These are phyloP conservation scores for Calocybe gangraenosa DNA, from an alignment of 768 basidiomycete genomes.

Conservation along the genomic window DNA sequence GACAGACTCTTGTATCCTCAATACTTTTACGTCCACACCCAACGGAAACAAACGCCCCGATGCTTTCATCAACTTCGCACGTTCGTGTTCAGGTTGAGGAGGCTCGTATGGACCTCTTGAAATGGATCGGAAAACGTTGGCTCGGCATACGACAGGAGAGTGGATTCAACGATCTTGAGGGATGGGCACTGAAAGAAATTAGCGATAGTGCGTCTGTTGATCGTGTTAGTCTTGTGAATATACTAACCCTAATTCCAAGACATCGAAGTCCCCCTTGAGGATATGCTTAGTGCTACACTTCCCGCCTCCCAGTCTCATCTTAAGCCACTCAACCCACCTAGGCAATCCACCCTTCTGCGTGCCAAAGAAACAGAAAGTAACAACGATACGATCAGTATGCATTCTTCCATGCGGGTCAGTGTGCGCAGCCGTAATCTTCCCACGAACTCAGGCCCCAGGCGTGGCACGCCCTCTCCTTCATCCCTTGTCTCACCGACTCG, in stretches of 20 bases:
- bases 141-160: slow-evolving; percentile 63
- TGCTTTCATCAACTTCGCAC: slow-evolving; percentile 66
- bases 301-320: slow-evolving; percentile 18
- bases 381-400: slow-evolving; percentile 34
- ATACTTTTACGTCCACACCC: slow-evolving; percentile 69
- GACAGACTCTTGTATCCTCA: slow-evolving; percentile 65
- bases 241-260: too few relatives aligned
- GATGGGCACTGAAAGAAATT: slow-evolving; percentile 88
- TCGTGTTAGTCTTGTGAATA: too few relatives aligned
- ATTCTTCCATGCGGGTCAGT: slow-evolving; percentile 36
- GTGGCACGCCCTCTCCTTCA: slow-evolving; percentile 11
- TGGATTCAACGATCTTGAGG: slow-evolving; percentile 82
- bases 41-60: slow-evolving; percentile 51
- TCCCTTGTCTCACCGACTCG: neutral
- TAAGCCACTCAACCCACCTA: slow-evolving; percentile 18
- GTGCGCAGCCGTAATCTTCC: slow-evolving; percentile 18
- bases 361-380: slow-evolving; percentile 31
- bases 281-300: slow-evolving; percentile 50
- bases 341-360: slow-evolving; percentile 15
- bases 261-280: slow-evolving; percentile 75
- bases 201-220: slow-evolving; percentile 55
- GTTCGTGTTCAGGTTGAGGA: slow-evolving; percentile 73
- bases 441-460: neutral
- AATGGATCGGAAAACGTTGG: slow-evolving; percentile 81
- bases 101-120: slow-evolving; percentile 58